Evolutionary conservation across 305 asterid species (phyloP).

Genomic region (Galium porrigens): DNA sequence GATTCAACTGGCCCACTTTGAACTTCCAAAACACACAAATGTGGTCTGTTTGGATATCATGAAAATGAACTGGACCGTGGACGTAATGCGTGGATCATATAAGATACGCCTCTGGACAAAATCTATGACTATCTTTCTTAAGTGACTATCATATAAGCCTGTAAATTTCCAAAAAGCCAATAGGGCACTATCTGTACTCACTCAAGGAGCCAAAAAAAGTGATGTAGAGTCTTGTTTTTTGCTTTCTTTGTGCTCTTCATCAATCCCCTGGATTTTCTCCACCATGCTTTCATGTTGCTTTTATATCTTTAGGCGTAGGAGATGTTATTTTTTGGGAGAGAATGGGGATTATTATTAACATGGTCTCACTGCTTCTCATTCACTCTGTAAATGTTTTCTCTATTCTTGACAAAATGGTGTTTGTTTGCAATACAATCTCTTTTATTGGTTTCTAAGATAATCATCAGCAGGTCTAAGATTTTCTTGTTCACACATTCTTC

Average conservation of each 20-base stretch:
- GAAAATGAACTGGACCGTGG: neutral
- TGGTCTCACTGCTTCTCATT: neutral
- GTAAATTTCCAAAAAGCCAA: neutral
- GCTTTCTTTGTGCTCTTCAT: neutral
- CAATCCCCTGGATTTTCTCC: neutral
- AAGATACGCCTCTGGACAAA: neutral
- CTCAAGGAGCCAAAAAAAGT: neutral
- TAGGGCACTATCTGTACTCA: neutral
- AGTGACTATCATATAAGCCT: neutral
- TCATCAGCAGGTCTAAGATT: neutral
- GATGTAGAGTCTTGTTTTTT: neutral
- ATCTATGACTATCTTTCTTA: neutral
- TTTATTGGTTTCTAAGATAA: neutral
- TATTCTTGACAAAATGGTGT: neutral
- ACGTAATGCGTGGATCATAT: neutral
- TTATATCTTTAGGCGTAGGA: neutral
- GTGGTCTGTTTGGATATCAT: neutral
- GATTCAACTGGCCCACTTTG: neutral
- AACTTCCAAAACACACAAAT: neutral
- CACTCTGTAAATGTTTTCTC: neutral
- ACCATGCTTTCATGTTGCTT: no score
- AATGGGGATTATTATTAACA: neutral
- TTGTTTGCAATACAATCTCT: neutral
- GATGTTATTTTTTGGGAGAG: neutral
- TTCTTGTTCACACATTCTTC: neutral